Conservation (phyloP, 148 eudicot species). For the Heliamphora exappendiculata region DNA sequence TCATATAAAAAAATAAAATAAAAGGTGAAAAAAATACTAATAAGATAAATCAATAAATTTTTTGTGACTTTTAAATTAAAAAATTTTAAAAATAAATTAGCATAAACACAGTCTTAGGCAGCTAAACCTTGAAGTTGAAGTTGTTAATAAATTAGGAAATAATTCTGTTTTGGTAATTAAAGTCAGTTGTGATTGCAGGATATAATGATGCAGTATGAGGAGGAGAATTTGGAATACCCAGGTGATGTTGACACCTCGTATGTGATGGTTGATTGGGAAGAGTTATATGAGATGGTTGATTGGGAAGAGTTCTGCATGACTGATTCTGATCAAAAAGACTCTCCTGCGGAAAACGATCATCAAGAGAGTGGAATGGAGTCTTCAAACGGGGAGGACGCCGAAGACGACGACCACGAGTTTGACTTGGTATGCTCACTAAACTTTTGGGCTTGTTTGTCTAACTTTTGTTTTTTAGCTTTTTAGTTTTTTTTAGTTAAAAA, state of each 20-base stretch:
- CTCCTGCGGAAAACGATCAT: not conserved
- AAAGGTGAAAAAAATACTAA: too few species aligned
- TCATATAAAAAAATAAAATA: not conserved
- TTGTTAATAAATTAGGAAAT: not conserved
- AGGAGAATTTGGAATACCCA: not conserved
- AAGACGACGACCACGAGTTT: not conserved
- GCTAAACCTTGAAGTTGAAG: too few species aligned
- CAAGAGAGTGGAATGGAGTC: not conserved
- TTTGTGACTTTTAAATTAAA: not conserved
- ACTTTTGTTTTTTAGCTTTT: too few species aligned
- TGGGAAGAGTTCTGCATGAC: not conserved
- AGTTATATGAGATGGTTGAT: not conserved
- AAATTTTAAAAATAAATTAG: not conserved
- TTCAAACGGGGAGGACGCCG: not conserved
- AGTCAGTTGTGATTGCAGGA: not conserved
- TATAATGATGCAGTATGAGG: not conserved
- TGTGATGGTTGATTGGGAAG: too few species aligned
- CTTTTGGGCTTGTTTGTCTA: too few species aligned
- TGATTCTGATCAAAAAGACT: not conserved
- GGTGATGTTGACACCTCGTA: too few species aligned
- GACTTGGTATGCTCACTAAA: too few species aligned
- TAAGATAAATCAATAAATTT: too few species aligned
- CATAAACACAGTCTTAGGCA: not conserved
- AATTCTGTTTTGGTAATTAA: not conserved
- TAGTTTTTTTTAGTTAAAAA: too few species aligned